These are phyloP conservation scores for Amoebophrya sp. DNA, from an alignment of 169 alveolate genomes.

Conservation along the genomic window DNA sequence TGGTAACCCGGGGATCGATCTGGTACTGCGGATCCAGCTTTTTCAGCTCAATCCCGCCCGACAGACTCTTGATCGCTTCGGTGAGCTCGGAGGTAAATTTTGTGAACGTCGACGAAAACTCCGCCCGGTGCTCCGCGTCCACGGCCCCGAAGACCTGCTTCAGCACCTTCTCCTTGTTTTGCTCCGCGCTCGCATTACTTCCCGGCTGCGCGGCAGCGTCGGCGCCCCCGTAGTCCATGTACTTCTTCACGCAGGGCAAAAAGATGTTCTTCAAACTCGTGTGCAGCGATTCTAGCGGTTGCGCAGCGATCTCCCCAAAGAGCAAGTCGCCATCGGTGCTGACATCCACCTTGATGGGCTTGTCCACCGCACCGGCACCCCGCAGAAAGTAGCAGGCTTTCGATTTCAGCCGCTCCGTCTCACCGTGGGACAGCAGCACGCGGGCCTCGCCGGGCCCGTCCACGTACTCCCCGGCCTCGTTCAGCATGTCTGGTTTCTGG, in stretches of 20 bases:
- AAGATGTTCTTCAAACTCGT: slow-evolving; percentile 57
- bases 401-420: neutral
- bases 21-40: neutral
- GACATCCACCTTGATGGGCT: neutral
- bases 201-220: no score
- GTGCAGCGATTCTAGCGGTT: slow-evolving; percentile 59
- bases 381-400: neutral
- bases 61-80: slow-evolving; percentile 53
- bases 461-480: neutral
- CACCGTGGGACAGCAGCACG: neutral
- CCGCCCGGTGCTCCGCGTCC: neutral
- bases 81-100: slow-evolving; percentile 44
- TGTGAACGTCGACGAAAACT: neutral
- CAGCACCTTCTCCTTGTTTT: no score
- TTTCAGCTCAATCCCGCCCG: slow-evolving; percentile 54
- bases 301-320: slow-evolving; percentile 70
- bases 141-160: slow-evolving; percentile 40
- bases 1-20: neutral
- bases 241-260: slow-evolving; percentile 51
- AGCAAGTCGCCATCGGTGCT: slow-evolving; percentile 37
- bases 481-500: neutral
- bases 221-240: neutral
- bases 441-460: neutral
- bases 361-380: neutral
- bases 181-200: no score